Evolutionary conservation across 1,284 basidiomycete species (phyloP), one percentile per base, ranked within the genome.

Genomic region (Cryptococcus maquisensis): DNA sequence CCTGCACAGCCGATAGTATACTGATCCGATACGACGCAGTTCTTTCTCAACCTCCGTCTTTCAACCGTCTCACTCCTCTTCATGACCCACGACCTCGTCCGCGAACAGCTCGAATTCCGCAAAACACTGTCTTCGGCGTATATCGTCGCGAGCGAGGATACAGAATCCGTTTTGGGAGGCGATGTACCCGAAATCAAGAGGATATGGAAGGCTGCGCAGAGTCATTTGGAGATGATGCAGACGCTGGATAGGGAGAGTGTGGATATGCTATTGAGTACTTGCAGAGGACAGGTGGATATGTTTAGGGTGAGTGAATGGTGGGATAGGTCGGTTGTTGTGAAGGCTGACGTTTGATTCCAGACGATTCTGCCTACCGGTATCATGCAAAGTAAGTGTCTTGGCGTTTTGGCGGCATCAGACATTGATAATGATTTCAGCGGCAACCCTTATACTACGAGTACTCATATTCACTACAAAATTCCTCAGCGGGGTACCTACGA

Each of bases 401-500:
- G 12, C 2, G 20, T 44, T 20, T 43, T 40, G 18, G 9, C 15
- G 16, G 4, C 39, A 15, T 8, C 21, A 15, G 23, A 21, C 5
- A 20, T 13, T 41, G 23, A 32, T 23, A 37, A 32, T 35, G 35
- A 5, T 36, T 38, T 10, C 36, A 66, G 64, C 63, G 38, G 64
- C 59, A 5, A 53, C 64, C 1, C 53, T 68, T 26, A 49, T 71
- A 21, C 35, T 68, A 2, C 58, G 70, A 23, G 60, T 65, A 1
- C 44, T 66, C 12, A 64, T 68, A 9, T 57, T 65, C 3, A 54
- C 58, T 1, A 53, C 61, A 0, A 62, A 68, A 50, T 64, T 72
- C 28, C 51, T 72, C 9, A 49, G 64, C 1, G 66, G 67, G 37
- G 59, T 72, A 3, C 70, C 70, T 1, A 64, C 61, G n/a, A 67